Evolutionary conservation across 768 basidiomycete species (phyloP).

Genomic region (Coprinopsis marcescibilis): DNA sequence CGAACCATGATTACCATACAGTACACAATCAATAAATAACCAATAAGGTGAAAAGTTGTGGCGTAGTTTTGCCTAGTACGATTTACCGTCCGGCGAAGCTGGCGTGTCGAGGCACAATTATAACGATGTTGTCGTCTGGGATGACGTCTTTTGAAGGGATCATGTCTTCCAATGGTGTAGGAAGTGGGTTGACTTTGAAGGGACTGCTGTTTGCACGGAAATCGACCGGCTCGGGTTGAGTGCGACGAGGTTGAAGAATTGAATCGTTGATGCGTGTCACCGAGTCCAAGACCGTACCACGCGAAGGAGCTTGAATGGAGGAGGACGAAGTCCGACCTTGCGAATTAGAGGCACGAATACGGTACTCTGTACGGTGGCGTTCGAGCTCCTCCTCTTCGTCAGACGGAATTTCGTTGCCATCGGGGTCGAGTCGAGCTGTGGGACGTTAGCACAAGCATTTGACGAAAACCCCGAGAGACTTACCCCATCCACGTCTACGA

Average conservation of each 20-base stretch:
- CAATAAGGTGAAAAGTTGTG: constrained; percentile 7
- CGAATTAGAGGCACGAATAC: constrained; percentile 27
- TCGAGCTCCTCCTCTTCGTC: constrained; percentile 61
- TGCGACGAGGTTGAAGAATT: neutral
- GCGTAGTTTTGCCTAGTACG: neutral
- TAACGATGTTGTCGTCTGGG: constrained; percentile 16
- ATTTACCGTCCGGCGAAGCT: constrained; percentile 36
- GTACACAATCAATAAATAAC: too few species aligned
- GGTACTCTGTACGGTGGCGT: constrained; percentile 43
- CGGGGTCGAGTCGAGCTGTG: constrained; percentile 43
- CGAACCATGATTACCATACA: too few species aligned
- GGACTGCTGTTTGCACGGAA: neutral
- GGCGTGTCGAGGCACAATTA: constrained; percentile 30
- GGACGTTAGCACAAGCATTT: constrained; percentile 7
- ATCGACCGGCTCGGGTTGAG: neutral
- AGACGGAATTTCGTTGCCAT: constrained; percentile 59
- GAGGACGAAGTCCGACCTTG: constrained; percentile 11
- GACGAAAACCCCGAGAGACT: constrained; percentile 15
- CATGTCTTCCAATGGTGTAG: constrained; percentile 54
- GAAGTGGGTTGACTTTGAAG: constrained; percentile 39
- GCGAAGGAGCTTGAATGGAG: neutral
- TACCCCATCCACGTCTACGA: constrained; percentile 44
- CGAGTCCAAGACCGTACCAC: constrained; percentile 23
- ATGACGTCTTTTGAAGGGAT: constrained; percentile 18
- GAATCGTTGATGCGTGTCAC: constrained; percentile 16